Conservation (phyloP, 306 rosid species). For the Luffa acutangula region DNA sequence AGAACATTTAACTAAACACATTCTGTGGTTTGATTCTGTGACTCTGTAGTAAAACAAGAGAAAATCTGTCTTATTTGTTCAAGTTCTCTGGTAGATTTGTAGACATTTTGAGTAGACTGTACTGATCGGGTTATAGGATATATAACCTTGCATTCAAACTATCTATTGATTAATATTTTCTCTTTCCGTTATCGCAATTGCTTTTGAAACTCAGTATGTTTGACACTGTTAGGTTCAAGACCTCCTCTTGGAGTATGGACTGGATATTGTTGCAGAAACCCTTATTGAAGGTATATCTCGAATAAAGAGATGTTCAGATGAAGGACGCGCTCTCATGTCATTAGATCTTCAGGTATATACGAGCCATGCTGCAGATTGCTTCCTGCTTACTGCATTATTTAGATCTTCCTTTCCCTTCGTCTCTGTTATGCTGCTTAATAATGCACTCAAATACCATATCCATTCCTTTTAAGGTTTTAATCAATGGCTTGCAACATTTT, state of each 20-base stretch:
- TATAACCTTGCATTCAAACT: background rate
- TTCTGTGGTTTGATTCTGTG: background rate
- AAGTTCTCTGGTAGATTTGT: background rate
- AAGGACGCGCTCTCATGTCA: conserved; percentile 96
- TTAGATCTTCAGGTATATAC: conserved; percentile 75
- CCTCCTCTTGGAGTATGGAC: conserved; percentile 58
- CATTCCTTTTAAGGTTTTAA: conserved; percentile 63
- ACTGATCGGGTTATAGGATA: background rate
- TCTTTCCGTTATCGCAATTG: background rate
- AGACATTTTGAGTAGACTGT: background rate
- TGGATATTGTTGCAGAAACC: conserved; percentile 75
- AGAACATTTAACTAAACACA: too few species aligned
- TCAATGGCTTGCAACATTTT: conserved; percentile 89
- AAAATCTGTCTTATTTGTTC: background rate
- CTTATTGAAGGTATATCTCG: conserved; percentile 94
- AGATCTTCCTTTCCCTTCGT: background rate
- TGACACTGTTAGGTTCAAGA: conserved; percentile 51
- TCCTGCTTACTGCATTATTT: conserved; percentile 9
- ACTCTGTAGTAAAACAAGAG: background rate
- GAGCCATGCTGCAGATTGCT: background rate
- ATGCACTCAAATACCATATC: conserved; percentile 13
- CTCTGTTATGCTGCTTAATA: conserved; percentile 13
- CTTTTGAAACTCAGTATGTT: background rate
- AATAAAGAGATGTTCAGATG: conserved; percentile 88
- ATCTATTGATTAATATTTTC: background rate